These are phyloP conservation scores for Cryptosporidium meleagridis DNA, from an alignment of 169 alveolate genomes.

Conservation along the genomic window DNA sequence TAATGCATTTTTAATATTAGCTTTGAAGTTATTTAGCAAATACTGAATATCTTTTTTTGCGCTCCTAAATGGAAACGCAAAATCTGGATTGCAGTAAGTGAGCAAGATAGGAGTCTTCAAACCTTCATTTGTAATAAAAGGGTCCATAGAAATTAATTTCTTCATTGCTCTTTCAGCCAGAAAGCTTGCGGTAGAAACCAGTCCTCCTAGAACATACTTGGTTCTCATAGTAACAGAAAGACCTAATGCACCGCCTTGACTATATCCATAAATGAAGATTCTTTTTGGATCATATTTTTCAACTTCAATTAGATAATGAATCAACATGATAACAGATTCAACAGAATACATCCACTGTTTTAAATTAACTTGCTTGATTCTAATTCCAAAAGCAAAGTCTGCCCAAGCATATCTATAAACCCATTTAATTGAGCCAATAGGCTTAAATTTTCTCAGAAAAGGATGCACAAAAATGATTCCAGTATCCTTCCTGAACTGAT, in stretches of 20 bases:
- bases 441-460: constrained; percentile 51
- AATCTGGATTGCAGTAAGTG: constrained; percentile 61
- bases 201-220: constrained; percentile 44
- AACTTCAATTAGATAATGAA: constrained; percentile 19
- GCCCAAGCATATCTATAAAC: constrained; percentile 65
- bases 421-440: constrained; percentile 10
- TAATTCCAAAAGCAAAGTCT: constrained; percentile 52
- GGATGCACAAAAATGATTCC: constrained; percentile 61
- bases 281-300: constrained; percentile 64
- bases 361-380: not conserved
- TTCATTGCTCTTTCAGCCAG: constrained; percentile 31
- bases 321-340: constrained; percentile 28
- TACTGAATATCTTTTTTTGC: constrained; percentile 44
- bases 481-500: constrained; percentile 8
- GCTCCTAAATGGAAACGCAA: constrained; percentile 32
- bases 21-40: constrained; percentile 11
- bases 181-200: constrained; percentile 44
- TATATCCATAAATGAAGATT: constrained; percentile 68
- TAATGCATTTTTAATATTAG: constrained; percentile 30
- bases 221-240: constrained; percentile 49
- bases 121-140: constrained; percentile 37
- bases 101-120: constrained; percentile 25
- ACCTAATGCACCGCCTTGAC: constrained; percentile 60
- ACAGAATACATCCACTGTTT: constrained; percentile 72
- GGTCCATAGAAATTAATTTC: constrained; percentile 1